Conservation (phyloP, 345 rosid genomes). For the Moricandia arvensis region DNA sequence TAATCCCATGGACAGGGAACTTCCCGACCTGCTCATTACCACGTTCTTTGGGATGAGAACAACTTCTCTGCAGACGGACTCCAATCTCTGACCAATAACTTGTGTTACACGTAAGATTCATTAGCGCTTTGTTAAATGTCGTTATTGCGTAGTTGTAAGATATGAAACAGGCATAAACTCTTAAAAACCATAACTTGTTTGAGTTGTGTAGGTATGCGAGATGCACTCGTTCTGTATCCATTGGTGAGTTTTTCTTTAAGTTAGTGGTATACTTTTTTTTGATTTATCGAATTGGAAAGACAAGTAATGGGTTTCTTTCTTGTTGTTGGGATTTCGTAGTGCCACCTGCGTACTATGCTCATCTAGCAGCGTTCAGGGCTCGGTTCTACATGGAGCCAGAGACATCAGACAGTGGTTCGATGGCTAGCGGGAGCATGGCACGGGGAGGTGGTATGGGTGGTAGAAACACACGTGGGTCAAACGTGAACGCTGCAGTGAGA, state of each 20-base stretch:
- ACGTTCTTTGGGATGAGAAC: conserved; percentile 98
- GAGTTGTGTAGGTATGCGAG: conserved; percentile 72
- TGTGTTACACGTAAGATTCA: conserved; percentile 85
- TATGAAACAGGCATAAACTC: neutral
- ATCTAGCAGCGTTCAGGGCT: conserved; percentile 96
- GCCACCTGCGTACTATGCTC: conserved; percentile 97
- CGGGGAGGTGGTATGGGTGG: conserved; percentile 61
- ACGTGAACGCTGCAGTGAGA: conserved; percentile 64
- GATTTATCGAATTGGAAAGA: neutral
- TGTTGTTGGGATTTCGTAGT: conserved; percentile 47
- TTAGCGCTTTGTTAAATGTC: neutral
- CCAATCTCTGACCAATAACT: conserved; percentile 87
- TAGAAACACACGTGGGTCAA: conserved; percentile 64
- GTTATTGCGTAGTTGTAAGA: neutral
- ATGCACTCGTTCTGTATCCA: conserved; percentile 95
- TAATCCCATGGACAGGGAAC: conserved; percentile 58
- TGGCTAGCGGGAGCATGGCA: conserved; percentile 66
- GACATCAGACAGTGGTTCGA: conserved; percentile 94
- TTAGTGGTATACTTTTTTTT: neutral
- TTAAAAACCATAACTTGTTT: neutral
- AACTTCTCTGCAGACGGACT: conserved; percentile 90
- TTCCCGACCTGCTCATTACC: conserved; percentile 97
- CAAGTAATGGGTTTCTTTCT: neutral
- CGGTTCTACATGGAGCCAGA: conserved; percentile 99
- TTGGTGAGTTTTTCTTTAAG: conserved; percentile 53